phyloP scores from a whole-genome alignment of 106 monocot genomes.

The Phalaenopsis aphrodite region DNA sequence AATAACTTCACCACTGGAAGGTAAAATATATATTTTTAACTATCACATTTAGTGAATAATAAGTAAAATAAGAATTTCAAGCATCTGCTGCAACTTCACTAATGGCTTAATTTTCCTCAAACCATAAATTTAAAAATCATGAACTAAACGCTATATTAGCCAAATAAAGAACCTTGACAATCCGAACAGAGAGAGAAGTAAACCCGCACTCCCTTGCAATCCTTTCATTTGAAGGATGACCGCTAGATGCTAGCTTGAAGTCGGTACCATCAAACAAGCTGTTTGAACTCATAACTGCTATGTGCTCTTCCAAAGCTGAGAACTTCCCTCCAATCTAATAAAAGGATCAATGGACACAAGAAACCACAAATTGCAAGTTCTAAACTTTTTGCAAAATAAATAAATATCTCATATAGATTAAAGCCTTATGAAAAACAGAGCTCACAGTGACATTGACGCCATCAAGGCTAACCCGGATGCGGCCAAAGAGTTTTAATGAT shows the following conservation, averaged over 20 bases:
- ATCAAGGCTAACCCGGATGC: constrained; percentile 75
- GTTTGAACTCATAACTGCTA: constrained; percentile 42
- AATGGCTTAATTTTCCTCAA: neutral
- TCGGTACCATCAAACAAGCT: constrained; percentile 81
- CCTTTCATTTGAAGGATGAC: constrained; percentile 47
- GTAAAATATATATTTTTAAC: neutral
- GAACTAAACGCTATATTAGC: neutral
- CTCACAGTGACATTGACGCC: constrained; percentile 95
- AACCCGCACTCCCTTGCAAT: constrained; percentile 79
- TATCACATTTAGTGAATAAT: neutral
- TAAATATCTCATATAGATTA: neutral
- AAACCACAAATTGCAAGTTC: neutral
- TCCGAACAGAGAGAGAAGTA: constrained; percentile 63
- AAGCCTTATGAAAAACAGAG: neutral
- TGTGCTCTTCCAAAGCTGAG: constrained; percentile 72
- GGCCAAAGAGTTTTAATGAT: constrained; percentile 75
- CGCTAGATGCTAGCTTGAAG: constrained; percentile 84
- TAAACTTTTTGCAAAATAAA: neutral
- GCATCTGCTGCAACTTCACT: neutral
- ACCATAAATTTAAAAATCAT: neutral
- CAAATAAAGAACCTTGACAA: constrained; percentile 62
- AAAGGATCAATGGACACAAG: neutral
- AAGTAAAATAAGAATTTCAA: neutral
- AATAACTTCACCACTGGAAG: neutral
- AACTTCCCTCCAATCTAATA: constrained; percentile 81